These are phyloP conservation scores for Coemansia sp. DNA, from an alignment of 192 early-diverging fungal species.

Conservation along the genomic window DNA sequence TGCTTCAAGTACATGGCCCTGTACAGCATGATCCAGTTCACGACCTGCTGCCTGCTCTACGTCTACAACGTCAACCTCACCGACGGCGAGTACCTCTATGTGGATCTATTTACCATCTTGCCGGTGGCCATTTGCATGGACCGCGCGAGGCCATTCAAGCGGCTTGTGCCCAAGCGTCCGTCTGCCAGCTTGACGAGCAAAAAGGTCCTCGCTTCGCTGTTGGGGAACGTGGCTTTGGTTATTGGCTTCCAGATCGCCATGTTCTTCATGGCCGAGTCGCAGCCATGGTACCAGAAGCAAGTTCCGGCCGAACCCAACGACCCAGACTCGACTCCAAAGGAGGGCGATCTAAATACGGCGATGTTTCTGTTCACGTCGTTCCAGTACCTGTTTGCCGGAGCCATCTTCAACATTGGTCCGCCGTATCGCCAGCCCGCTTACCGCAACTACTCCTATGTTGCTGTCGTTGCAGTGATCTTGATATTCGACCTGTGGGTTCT, in stretches of 20 bases:
- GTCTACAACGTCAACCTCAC: constrained; percentile 79
- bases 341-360: constrained; percentile 73
- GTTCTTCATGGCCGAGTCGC: constrained; percentile 67
- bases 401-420: constrained; percentile 91
- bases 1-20: constrained; percentile 99
- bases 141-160: constrained; percentile 68
- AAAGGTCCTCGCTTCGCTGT: constrained; percentile 81
- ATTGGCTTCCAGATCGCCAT: constrained; percentile 72
- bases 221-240: constrained; percentile 82
- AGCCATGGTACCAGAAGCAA: constrained; percentile 72
- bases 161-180: constrained; percentile 73
- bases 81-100: constrained; percentile 92
- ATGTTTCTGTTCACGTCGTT: constrained; percentile 85
- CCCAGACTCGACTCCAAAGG: constrained; percentile 59
- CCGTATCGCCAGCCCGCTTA: constrained; percentile 86
- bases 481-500: constrained; percentile 42
- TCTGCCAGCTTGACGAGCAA: constrained; percentile 84
- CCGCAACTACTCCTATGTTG: constrained; percentile 59
- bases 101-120: constrained; percentile 88
- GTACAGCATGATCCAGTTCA: constrained; percentile 96
- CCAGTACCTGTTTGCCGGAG: constrained; percentile 88
- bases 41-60: constrained; percentile 88
- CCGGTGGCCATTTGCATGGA: constrained; percentile 85
- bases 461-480: constrained; percentile 15
- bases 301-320: constrained; percentile 44